Evolutionary conservation across 768 basidiomycete species (phyloP).

Genomic region (Leccinum broughii): DNA sequence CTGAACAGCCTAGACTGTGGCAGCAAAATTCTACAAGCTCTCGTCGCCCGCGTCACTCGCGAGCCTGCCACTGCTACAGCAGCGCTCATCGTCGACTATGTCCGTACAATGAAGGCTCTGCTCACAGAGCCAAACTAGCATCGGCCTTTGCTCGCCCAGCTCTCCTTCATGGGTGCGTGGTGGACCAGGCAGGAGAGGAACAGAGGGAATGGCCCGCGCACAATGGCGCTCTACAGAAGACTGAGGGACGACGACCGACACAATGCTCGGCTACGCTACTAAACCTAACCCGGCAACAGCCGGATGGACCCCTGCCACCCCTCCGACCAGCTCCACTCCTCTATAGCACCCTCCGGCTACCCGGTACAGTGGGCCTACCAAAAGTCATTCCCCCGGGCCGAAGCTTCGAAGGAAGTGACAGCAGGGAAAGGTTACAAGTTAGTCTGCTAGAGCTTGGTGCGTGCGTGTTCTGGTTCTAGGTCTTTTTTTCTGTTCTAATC

Average conservation of each 20-base stretch:
- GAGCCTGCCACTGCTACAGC: slow-evolving; percentile 11
- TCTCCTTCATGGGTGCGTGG: slow-evolving; percentile 67
- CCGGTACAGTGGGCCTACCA: slow-evolving; percentile 58
- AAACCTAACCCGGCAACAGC: too few relatives aligned
- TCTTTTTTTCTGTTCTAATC: neutral
- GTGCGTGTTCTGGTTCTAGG: slow-evolving; percentile 44
- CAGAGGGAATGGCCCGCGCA: too few relatives aligned
- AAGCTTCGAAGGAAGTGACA: slow-evolving; percentile 45
- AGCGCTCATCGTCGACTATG: slow-evolving; percentile 47
- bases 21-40: slow-evolving; percentile 72
- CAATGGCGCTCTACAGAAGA: too few relatives aligned
- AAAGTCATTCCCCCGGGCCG: slow-evolving; percentile 50
- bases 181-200: too few relatives aligned
- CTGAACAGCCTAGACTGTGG: slow-evolving; percentile 60
- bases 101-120: slow-evolving; percentile 72
- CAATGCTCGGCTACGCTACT: too few relatives aligned
- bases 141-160: slow-evolving; percentile 64
- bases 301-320: too few relatives aligned
- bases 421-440: slow-evolving; percentile 56
- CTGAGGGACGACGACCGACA: too few relatives aligned
- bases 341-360: too few relatives aligned
- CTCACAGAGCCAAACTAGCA: slow-evolving; percentile 67
- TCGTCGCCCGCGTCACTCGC: slow-evolving; percentile 42
- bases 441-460: slow-evolving; percentile 60
- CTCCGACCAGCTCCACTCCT: too few relatives aligned